Base-by-base conservation (phyloP, 192 early-diverging fungal genomes). In the Coemansia sp. region DNA sequence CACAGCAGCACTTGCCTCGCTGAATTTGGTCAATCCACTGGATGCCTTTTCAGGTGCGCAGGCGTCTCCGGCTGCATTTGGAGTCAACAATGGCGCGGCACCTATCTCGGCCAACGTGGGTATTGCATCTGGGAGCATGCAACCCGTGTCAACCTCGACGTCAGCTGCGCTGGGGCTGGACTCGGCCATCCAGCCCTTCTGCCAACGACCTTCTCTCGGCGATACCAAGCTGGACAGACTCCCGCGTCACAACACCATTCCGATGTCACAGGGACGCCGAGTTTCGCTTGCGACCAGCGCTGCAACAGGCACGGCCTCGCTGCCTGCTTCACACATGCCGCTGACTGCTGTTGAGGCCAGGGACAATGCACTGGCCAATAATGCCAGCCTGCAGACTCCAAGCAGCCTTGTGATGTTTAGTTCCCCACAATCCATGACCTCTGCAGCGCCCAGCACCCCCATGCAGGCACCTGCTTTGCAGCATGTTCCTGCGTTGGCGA, bases 1-100 rank as follows among this genome's bases (percentile, higher is more conserved):
- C 43, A 81, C 78, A 21, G 65, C 66, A 43, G 78, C 69, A 14
- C 69, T 82, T 61, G 73, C 72, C 9, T 82, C 79, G 23, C 69
- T 75, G 19, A 75, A 82, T 22, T 55, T 82, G 59, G 69, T 72
- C 38, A 72, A 53, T 54, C 38, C 66, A 17, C 62, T 75, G 9
- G 78, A 81, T 29, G 45, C 45, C 22, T 14, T 55, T 19, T 39
- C 38, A 11, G 10, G 22, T 4, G 25, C 39, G 7, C 57, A 45
- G 57, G 14, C 55, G 19, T 5, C 55, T 17, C 29, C 55, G 35
- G 55, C 29, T n/a, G 55, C 32, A 22, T 37, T 57, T 37, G 55
- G 55, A 19, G 55, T 37, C 43, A 35, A 48, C 48, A 37, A 45
- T 45, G 32, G 17, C 11, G 19, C 32, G 64, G 48, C 41, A 5